phyloP scores from a whole-genome alignment of 805 yeast genomes.

The Saccharomycopsis guyanensis region DNA sequence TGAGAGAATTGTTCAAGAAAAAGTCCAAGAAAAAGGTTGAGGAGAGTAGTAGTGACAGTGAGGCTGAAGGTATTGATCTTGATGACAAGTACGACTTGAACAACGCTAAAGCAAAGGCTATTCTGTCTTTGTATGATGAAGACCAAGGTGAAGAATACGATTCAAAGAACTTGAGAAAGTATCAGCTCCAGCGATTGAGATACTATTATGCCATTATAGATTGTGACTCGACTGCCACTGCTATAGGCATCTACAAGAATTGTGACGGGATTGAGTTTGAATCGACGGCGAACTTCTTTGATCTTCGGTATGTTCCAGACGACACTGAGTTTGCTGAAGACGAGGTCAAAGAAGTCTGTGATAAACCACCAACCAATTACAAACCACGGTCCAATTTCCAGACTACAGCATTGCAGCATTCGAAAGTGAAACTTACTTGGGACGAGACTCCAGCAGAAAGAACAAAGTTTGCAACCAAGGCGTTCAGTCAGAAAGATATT shows the following conservation, averaged over 20 bases:
- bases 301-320: constrained; percentile 86
- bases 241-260: constrained; percentile 67
- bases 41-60: constrained; percentile 32
- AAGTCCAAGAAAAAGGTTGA: constrained; percentile 35
- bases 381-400: constrained; percentile 69
- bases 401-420: constrained; percentile 93
- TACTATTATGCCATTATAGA: constrained; percentile 87
- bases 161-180: constrained; percentile 73
- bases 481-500: constrained; percentile 81
- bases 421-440: constrained; percentile 95
- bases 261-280: constrained; percentile 96
- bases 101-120: constrained; percentile 44
- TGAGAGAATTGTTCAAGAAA: constrained; percentile 65
- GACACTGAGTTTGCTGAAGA: constrained; percentile 69
- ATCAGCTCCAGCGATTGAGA: constrained; percentile 86
- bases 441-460: constrained; percentile 96
- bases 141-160: constrained; percentile 81
- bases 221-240: constrained; percentile 69
- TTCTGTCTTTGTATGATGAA: constrained; percentile 69
- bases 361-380: constrained; percentile 65
- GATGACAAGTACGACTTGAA: constrained; percentile 21
- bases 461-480: constrained; percentile 62
- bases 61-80: constrained; percentile 21
- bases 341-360: constrained; percentile 52
- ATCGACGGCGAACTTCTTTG: constrained; percentile 90